Conservation (phyloP, 2,329 filamentous ascomycete genomes). For the Beauveria caledonica region DNA sequence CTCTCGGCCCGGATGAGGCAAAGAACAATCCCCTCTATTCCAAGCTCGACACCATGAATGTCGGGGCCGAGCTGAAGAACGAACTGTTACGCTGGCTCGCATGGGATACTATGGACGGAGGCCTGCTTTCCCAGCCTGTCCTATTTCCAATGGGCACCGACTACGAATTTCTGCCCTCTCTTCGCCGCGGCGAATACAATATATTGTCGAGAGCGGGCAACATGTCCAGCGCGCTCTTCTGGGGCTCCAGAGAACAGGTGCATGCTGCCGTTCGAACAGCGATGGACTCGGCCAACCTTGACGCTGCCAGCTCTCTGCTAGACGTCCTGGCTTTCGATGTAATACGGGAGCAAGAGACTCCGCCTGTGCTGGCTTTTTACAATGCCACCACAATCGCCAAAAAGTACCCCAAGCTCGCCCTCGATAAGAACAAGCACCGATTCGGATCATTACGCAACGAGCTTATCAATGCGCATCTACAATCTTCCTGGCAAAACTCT, state of each 20-base stretch:
- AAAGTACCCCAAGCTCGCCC: slow-evolving; percentile 57
- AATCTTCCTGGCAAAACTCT: slow-evolving; percentile 72
- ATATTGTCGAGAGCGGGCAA: slow-evolving; percentile 65
- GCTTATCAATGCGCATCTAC: slow-evolving; percentile 78
- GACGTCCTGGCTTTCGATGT: slow-evolving; percentile 49
- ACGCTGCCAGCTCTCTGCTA: slow-evolving; percentile 53
- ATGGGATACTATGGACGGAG: slow-evolving; percentile 85
- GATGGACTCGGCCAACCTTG: slow-evolving; percentile 46
- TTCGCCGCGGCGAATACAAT: slow-evolving; percentile 70
- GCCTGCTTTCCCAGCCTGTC: slow-evolving; percentile 70
- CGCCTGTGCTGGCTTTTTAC: slow-evolving; percentile 71
- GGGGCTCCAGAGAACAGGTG: slow-evolving; percentile 58
- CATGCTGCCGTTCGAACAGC: slow-evolving; percentile 53
- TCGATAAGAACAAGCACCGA: slow-evolving; percentile 46
- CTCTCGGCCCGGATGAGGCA: slow-evolving; percentile 72
- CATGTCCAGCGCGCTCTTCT: slow-evolving; percentile 63
- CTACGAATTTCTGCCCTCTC: slow-evolving; percentile 60
- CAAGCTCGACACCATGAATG: slow-evolving; percentile 53
- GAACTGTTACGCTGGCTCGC: slow-evolving; percentile 83
- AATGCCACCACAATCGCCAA: slow-evolving; percentile 50
- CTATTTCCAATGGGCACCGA: slow-evolving; percentile 77
- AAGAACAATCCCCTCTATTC: slow-evolving; percentile 74
- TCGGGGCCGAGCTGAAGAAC: slow-evolving; percentile 53
- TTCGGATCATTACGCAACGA: slow-evolving; percentile 55
- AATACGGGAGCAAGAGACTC: slow-evolving; percentile 57